A percentile compares a stretch with the other conserved stretches of the same genome.
These are phyloP conservation scores for Rhodotorula toruloides DNA, from an alignment of 768 basidiomycete species.

Conservation along the genomic window DNA sequence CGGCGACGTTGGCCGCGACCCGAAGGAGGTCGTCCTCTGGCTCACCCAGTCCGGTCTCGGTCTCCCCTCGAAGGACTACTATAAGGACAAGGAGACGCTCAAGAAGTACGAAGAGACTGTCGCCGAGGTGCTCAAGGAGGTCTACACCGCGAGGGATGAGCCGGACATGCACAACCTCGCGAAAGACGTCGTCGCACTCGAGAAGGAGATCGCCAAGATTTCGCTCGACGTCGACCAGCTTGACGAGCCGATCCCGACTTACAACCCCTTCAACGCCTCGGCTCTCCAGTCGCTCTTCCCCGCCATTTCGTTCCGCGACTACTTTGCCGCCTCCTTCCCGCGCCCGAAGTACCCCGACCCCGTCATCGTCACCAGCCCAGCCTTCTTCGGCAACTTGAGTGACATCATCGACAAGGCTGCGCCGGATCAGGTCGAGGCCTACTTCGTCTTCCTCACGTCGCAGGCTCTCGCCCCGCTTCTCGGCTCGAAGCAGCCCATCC, in stretches of 20 bases:
- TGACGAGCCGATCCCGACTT: slow-evolving; percentile 74
- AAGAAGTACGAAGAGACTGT: slow-evolving; percentile 66
- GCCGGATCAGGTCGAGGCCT: slow-evolving; percentile 72
- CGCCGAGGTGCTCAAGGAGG: slow-evolving; percentile 59
- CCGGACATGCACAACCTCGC: slow-evolving; percentile 53
- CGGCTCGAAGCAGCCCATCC: slow-evolving; percentile 68
- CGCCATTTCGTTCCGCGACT: slow-evolving; percentile 74
- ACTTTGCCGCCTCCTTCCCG: slow-evolving; percentile 77
- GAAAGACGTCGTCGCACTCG: slow-evolving; percentile 67
- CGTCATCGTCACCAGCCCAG: slow-evolving; percentile 76
- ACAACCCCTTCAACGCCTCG: slow-evolving; percentile 72
- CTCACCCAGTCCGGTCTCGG: slow-evolving; percentile 34
- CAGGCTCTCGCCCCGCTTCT: slow-evolving; percentile 50
- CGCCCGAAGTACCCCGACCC: slow-evolving; percentile 64
- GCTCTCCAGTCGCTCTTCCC: slow-evolving; percentile 61
- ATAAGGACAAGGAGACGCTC: slow-evolving; percentile 66
- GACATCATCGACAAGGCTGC: slow-evolving; percentile 63
- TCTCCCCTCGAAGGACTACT: slow-evolving; percentile 66
- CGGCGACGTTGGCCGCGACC: slow-evolving; percentile 34
- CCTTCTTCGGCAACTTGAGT: slow-evolving; percentile 65
- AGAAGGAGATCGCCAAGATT: slow-evolving; percentile 68
- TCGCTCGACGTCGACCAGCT: slow-evolving; percentile 69
- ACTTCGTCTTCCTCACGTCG: slow-evolving; percentile 78
- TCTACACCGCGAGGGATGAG: slow-evolving; percentile 56
- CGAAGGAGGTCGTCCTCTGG: slow-evolving; percentile 35